Conservation (phyloP, 2,329 filamentous ascomycete genomes). For the Zasmidium cellare region DNA sequence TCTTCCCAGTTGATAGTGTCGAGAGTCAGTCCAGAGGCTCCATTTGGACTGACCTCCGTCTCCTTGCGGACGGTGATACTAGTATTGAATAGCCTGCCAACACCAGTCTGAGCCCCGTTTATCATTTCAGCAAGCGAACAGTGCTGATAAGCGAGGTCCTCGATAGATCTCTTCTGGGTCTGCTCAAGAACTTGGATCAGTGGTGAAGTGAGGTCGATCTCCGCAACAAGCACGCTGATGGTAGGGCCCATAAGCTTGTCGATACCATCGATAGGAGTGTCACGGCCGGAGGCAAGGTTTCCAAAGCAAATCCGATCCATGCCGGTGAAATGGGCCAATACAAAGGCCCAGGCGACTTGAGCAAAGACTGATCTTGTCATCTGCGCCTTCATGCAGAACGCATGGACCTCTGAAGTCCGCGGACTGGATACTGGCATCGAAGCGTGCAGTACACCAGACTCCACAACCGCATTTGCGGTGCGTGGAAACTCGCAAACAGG, state of each 20-base stretch:
- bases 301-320: neutral
- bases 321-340: neutral
- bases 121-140: neutral
- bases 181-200: neutral
- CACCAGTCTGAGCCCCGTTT: neutral
- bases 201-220: neutral
- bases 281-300: neutral
- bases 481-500: neutral
- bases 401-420: neutral
- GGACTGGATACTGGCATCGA: neutral
- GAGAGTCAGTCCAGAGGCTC: neutral
- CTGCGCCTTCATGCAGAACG: neutral
- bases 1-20: neutral
- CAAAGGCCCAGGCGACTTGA: neutral
- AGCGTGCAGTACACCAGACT: neutral
- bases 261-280: neutral
- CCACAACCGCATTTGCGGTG: neutral
- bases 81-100: neutral
- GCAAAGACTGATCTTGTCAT: neutral
- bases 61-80: neutral
- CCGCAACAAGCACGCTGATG: neutral
- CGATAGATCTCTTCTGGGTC: neutral
- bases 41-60: neutral
- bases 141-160: neutral
- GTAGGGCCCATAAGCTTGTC: neutral